These are phyloP conservation scores for Debaryomyces singareniensis DNA, from an alignment of 1,139 yeast species.

Conservation along the genomic window DNA sequence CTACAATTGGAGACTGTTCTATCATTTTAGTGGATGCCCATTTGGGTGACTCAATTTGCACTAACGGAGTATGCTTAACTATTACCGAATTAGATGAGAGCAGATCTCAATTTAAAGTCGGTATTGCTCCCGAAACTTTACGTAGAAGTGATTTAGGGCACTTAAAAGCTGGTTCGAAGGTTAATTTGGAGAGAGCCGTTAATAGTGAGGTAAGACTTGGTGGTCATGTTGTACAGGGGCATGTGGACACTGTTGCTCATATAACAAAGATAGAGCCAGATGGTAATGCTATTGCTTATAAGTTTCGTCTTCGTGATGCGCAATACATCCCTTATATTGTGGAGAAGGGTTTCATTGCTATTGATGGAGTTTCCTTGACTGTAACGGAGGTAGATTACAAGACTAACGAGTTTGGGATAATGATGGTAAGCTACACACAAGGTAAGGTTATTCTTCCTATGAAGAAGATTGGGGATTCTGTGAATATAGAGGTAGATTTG, in stretches of 20 bases:
- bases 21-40: conserved; percentile 72
- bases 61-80: conserved; percentile 89
- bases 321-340: conserved; percentile 70
- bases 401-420: conserved; percentile 62
- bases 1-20: conserved; percentile 58
- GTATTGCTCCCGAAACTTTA: conserved; percentile 89
- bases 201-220: conserved; percentile 79
- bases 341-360: conserved; percentile 85
- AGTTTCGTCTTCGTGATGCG: conserved; percentile 66
- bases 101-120: conserved; percentile 65
- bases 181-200: conserved; percentile 90
- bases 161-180: conserved; percentile 51
- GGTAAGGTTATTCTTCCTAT: conserved; percentile 66
- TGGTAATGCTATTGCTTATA: conserved; percentile 73
- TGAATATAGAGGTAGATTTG: conserved; percentile 90
- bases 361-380: conserved; percentile 94
- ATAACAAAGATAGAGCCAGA: conserved; percentile 54
- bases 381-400: conserved; percentile 67
- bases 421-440: conserved; percentile 92
- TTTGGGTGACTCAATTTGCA: conserved; percentile 86
- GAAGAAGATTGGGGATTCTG: conserved; percentile 56
- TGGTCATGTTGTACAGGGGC: conserved; percentile 97
- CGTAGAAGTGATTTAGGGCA: conserved; percentile 72
- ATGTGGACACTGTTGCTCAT: conserved; percentile 81
- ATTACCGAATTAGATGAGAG: conserved; percentile 72